Evolutionary conservation across 1,284 basidiomycete species (phyloP).

Genomic region (Flammula alnicola): DNA sequence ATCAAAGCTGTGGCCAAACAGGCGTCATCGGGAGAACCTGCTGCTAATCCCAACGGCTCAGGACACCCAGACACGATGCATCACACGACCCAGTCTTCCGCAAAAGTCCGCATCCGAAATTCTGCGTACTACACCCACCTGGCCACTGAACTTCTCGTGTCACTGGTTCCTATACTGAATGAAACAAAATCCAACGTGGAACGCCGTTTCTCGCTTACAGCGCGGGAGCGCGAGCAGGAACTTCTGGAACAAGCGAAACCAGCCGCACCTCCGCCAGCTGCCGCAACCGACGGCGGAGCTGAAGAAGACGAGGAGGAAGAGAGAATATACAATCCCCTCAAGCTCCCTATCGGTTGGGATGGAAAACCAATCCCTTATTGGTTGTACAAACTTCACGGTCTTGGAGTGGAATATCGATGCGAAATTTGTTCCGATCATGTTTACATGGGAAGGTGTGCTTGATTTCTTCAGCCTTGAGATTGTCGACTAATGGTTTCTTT

Average conservation of each 20-base stretch:
- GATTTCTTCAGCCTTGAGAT: constrained; percentile 6
- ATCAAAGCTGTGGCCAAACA: constrained; percentile 85
- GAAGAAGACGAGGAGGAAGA: constrained; percentile 95
- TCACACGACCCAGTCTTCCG: constrained; percentile 40
- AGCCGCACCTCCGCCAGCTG: constrained; percentile 56
- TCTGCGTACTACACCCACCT: constrained; percentile 80
- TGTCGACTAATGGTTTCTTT: constrained; percentile 17
- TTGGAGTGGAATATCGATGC: constrained; percentile 96
- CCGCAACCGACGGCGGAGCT: constrained; percentile 53
- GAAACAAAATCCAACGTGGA: constrained; percentile 98
- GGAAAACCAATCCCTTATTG: constrained; percentile 99
- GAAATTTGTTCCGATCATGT: constrained; percentile 97
- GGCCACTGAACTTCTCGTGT: constrained; percentile 66
- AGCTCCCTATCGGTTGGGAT: constrained; percentile 97
- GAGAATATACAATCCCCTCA: constrained; percentile 96
- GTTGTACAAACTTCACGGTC: constrained; percentile 97
- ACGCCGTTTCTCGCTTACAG: constrained; percentile 93
- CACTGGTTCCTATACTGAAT: constrained; percentile 71
- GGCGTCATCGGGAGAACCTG: constrained; percentile 55
- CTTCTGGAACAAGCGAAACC: constrained; percentile 82
- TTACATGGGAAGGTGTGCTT: constrained; percentile 86
- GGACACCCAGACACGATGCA: constrained; percentile 33
- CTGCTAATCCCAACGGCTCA: constrained; percentile 66
- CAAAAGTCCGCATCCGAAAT: constrained; percentile 64
- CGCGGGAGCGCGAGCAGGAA: constrained; percentile 95